Percentiles rank a stretch among this genome's conserved stretches.
These are phyloP conservation scores for Pseudogymnoascus sp. DNA, from an alignment of 2,329 filamentous ascomycete species.

Conservation along the genomic window DNA sequence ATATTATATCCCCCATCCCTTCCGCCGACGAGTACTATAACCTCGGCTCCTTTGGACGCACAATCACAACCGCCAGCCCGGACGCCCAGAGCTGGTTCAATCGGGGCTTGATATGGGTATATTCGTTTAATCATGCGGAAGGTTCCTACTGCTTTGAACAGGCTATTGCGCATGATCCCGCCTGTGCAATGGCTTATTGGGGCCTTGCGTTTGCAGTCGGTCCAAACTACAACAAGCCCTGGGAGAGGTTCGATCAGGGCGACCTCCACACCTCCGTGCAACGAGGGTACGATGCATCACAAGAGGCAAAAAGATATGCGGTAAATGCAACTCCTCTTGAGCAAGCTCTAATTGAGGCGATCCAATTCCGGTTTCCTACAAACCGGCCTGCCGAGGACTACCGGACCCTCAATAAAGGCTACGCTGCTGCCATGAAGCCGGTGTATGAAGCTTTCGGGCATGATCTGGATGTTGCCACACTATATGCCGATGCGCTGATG, in stretches of 20 bases:
- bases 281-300: conserved; percentile 38
- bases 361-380: conserved; percentile 53
- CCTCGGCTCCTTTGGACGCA: conserved; percentile 50
- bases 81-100: conserved; percentile 60
- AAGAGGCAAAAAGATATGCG: conserved; percentile 34
- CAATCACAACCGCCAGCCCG: conserved; percentile 42
- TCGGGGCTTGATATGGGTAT: conserved; percentile 64
- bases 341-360: conserved; percentile 52
- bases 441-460: conserved; percentile 44
- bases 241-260: conserved; percentile 57
- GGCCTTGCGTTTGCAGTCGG: conserved; percentile 63
- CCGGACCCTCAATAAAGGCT: conserved; percentile 47
- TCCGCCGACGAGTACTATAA: conserved; percentile 33
- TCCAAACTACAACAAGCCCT: conserved; percentile 73
- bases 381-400: conserved; percentile 41
- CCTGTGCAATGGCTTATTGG: conserved; percentile 59
- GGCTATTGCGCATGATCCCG: conserved; percentile 45
- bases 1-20: background rate
- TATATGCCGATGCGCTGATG: conserved; percentile 59
- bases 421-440: conserved; percentile 51
- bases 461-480: conserved; percentile 54
- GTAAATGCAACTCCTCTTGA: conserved; percentile 43
- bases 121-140: conserved; percentile 71
- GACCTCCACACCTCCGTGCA: conserved; percentile 47
- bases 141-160: conserved; percentile 54